phyloP scores from a whole-genome alignment of 2,329 filamentous ascomycete genomes.

The Fusarium albosuccineum region DNA sequence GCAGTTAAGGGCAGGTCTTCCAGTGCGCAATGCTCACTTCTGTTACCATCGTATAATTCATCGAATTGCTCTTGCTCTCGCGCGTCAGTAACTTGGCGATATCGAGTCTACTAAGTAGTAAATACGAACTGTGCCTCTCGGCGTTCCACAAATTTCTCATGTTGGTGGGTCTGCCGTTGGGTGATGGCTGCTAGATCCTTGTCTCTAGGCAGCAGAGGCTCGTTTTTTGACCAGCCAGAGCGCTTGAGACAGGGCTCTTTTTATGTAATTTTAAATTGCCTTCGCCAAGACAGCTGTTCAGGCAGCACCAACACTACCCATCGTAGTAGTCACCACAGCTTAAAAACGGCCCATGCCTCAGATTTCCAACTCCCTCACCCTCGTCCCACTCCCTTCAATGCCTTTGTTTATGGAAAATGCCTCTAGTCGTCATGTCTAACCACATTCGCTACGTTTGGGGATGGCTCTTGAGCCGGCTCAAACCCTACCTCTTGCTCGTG shows the following conservation, averaged over 20 bases:
- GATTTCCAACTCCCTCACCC: background rate
- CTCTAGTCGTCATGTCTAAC: background rate
- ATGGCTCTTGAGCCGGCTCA: background rate
- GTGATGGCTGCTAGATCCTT: background rate
- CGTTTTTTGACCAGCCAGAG: background rate
- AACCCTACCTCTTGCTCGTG: background rate
- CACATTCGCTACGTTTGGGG: background rate
- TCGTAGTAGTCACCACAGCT: background rate
- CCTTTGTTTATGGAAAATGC: background rate
- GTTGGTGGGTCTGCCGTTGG: too few species aligned
- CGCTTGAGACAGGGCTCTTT: background rate
- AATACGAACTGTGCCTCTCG: too few species aligned
- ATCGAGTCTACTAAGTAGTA: too few species aligned
- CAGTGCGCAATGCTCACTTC: too few species aligned
- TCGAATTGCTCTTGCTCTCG: too few species aligned
- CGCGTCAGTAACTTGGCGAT: too few species aligned
- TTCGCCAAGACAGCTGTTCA: background rate
- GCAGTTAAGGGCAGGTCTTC: too few species aligned
- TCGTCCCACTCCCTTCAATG: background rate
- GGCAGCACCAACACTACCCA: background rate
- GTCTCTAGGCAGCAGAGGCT: background rate
- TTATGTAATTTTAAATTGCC: slow-evolving; percentile 8
- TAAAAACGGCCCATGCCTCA: background rate
- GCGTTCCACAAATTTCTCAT: too few species aligned
- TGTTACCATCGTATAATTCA: too few species aligned